These are phyloP conservation scores for Hortiboletus campestris DNA, from an alignment of 768 basidiomycete genomes.

Conservation along the genomic window DNA sequence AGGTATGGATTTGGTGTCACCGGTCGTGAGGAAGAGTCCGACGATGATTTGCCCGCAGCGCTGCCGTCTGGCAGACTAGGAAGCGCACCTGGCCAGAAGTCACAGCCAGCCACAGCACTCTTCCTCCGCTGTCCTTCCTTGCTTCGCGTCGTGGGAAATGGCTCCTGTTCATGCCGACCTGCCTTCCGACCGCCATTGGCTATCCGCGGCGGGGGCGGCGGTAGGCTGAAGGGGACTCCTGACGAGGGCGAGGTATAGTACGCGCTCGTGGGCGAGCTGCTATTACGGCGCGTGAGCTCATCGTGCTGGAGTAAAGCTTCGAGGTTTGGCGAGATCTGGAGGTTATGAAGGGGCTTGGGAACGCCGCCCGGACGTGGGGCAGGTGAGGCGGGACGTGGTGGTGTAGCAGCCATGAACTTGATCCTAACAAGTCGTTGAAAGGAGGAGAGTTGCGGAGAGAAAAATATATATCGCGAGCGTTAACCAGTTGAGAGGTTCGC, in stretches of 20 bases:
- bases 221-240: constrained; percentile 28
- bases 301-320: constrained; percentile 61
- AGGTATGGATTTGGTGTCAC: constrained; percentile 35
- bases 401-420: constrained; percentile 19
- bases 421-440: not conserved
- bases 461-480: not conserved
- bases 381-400: constrained; percentile 24
- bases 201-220: constrained; percentile 35
- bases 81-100: constrained; percentile 17
- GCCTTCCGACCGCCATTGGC: constrained; percentile 12
- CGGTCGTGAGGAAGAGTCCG: constrained; percentile 17
- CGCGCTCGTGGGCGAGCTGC: constrained; percentile 23
- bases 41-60: not conserved
- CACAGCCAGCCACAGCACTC: constrained; percentile 11
- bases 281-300: constrained; percentile 41
- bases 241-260: constrained; percentile 6
- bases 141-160: constrained; percentile 10
- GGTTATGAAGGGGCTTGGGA: constrained; percentile 18
- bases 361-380: not conserved
- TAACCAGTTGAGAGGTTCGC: not conserved
- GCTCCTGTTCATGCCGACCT: constrained; percentile 16
- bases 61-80: not conserved
- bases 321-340: constrained; percentile 58
- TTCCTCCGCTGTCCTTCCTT: constrained; percentile 17
- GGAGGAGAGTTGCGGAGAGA: not conserved